Percentiles rank a stretch among this genome's conserved stretches.
These are phyloP conservation scores for Cucurbita moschata DNA, from an alignment of 306 rosid species.

Conservation along the genomic window DNA sequence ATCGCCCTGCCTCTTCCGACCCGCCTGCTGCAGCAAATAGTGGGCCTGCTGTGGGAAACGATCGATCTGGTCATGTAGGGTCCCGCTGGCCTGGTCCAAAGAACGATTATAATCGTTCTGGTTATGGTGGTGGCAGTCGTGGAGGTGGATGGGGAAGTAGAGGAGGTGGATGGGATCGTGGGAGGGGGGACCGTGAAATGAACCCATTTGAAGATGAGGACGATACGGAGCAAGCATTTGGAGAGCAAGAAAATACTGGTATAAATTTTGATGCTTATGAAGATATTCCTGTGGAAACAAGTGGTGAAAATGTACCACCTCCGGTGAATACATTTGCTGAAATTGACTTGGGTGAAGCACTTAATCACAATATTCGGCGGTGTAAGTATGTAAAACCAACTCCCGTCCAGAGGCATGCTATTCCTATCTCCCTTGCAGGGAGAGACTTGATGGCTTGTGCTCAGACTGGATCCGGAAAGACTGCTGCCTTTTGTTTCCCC, in stretches of 20 bases:
- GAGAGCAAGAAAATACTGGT: slow-evolving; percentile 49
- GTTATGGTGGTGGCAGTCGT: slow-evolving; percentile 30
- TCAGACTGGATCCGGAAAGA: slow-evolving; percentile 86
- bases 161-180: slow-evolving; percentile 57
- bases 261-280: slow-evolving; percentile 80
- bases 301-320: slow-evolving; percentile 59
- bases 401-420: slow-evolving; percentile 77
- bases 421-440: slow-evolving; percentile 68
- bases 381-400: slow-evolving; percentile 84
- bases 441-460: slow-evolving; percentile 92
- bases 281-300: slow-evolving; percentile 80
- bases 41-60: slow-evolving; percentile 22
- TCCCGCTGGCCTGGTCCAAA: slow-evolving; percentile 37
- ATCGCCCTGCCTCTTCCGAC: slow-evolving; percentile 32
- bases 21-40: slow-evolving; percentile 26
- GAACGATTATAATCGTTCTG: slow-evolving; percentile 33
- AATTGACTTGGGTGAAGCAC: slow-evolving; percentile 72
- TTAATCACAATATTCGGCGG: slow-evolving; percentile 55
- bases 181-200: slow-evolving; percentile 46
- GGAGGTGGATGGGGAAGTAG: slow-evolving; percentile 40
- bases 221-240: slow-evolving; percentile 23
- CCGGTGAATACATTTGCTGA: slow-evolving; percentile 78
- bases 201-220: slow-evolving; percentile 58
- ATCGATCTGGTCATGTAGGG: slow-evolving; percentile 24
- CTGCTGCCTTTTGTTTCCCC: slow-evolving; percentile 88